Conservation (phyloP, 169 alveolate genomes). For the Plasmodium billcollinsi region DNA sequence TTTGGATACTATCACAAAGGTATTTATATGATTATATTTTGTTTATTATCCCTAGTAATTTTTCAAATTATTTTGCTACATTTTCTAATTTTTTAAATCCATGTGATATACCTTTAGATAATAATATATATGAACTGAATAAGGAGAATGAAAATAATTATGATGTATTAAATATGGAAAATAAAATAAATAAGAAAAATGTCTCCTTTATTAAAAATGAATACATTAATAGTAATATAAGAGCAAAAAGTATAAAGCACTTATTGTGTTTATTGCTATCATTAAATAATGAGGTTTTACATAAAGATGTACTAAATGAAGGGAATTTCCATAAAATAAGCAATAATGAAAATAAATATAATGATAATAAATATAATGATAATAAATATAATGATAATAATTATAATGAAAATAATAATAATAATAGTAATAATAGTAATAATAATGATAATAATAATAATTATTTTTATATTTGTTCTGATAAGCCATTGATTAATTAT, state of each 20-base stretch:
- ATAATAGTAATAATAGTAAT: neutral
- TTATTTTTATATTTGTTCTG: neutral
- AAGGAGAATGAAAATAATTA: neutral
- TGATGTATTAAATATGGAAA: neutral
- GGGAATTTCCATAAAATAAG: neutral
- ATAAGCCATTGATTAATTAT: no score
- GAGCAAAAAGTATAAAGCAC: constrained; percentile 36
- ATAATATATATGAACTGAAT: neutral
- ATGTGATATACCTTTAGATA: constrained; percentile 5
- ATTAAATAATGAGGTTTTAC: constrained; percentile 4
- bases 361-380: neutral
- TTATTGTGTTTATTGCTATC: constrained; percentile 36
- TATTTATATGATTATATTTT: constrained; percentile 61
- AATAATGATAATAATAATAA: neutral
- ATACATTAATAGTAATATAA: neutral
- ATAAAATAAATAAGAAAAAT: neutral
- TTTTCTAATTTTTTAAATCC: constrained; percentile 58
- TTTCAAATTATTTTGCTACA: constrained; percentile 23
- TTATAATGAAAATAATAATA: neutral
- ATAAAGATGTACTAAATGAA: neutral
- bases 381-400: neutral
- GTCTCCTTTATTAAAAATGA: neutral
- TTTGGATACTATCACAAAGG: constrained; percentile 62
- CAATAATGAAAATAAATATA: neutral
- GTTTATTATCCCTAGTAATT: constrained; percentile 59